These are phyloP conservation scores for Backusella psychrophila DNA, from an alignment of 192 early-diverging fungal genomes.

Conservation along the genomic window DNA sequence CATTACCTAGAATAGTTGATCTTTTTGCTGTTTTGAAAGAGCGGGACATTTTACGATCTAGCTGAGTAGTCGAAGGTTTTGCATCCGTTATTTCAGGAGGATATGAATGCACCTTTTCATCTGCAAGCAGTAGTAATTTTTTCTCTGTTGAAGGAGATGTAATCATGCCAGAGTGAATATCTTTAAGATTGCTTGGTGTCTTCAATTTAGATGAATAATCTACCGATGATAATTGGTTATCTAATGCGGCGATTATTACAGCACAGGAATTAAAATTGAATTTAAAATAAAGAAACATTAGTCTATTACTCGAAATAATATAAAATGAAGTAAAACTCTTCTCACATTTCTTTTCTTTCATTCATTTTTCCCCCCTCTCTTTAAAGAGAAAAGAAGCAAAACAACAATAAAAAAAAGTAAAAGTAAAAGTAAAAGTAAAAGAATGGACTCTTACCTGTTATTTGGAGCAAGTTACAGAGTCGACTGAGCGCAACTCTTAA, in stretches of 20 bases:
- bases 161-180: background rate
- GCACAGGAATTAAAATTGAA: background rate
- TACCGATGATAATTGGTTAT: conserved; percentile 21
- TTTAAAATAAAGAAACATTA: conserved; percentile 1
- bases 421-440: background rate
- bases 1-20: conserved; percentile 22
- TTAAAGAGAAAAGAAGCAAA: background rate
- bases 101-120: conserved; percentile 12
- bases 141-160: background rate
- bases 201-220: conserved; percentile 18
- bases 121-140: background rate
- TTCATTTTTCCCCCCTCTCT: background rate
- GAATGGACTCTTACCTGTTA: conserved; percentile 18
- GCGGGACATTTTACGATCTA: conserved; percentile 25
- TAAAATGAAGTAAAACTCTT: background rate
- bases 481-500: conserved; percentile 81
- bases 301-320: background rate
- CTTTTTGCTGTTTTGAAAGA: conserved; percentile 27
- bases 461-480: conserved; percentile 68
- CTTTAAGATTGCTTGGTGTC: background rate
- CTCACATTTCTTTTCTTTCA: background rate
- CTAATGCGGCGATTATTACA: background rate
- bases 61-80: background rate
- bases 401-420: background rate
- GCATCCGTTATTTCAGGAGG: conserved; percentile 19